phyloP scores from a whole-genome alignment of 1,284 basidiomycete genomes.

The Malassezia obtusa region DNA sequence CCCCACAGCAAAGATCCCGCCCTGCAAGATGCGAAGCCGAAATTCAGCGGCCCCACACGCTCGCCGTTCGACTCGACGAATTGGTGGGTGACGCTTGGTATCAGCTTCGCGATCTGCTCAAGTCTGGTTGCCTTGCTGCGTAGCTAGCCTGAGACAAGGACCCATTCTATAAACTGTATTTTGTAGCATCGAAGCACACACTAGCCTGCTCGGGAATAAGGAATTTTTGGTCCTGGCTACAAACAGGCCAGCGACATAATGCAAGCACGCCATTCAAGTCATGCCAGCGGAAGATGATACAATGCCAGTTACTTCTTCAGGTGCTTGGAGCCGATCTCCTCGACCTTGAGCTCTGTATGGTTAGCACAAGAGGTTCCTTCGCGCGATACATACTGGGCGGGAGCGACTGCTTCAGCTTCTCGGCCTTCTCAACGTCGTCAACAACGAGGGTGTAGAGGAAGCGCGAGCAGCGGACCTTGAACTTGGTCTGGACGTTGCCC shows the following conservation, averaged over 20 bases:
- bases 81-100: constrained; percentile 48
- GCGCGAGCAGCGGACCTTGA: constrained; percentile 94
- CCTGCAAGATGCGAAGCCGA: too few species aligned
- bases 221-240: constrained; percentile 5
- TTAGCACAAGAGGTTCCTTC: not conserved
- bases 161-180: not conserved
- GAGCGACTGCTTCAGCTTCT: constrained; percentile 90
- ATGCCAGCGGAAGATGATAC: not conserved
- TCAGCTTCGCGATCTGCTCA: not conserved
- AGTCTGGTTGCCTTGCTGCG: not conserved
- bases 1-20: not conserved
- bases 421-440: constrained; percentile 94
- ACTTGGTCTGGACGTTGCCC: constrained; percentile 71
- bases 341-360: constrained; percentile 7
- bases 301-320: constrained; percentile 5
- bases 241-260: not conserved
- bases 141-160: not conserved
- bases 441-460: constrained; percentile 96
- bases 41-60: not conserved
- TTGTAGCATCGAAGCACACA: not conserved
- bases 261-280: not conserved
- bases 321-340: constrained; percentile 15
- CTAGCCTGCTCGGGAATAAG: constrained; percentile 1
- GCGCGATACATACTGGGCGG: constrained; percentile 67
- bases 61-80: not conserved